Evolutionary conservation across 305 asterid genomes (phyloP).

Genomic region (Salvia sclarea): DNA sequence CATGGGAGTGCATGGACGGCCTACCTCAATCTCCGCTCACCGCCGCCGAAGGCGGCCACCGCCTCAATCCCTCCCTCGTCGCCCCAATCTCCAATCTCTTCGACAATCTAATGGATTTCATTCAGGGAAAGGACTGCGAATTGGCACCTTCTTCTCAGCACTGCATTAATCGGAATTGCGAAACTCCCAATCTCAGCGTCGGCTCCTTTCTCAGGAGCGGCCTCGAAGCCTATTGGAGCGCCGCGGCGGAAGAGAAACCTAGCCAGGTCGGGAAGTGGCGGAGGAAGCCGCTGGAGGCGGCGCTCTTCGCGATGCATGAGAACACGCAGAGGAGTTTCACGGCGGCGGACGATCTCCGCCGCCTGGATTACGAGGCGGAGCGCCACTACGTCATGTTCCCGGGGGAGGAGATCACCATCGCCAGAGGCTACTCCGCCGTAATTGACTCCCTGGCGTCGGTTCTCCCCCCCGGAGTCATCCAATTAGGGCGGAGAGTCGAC

Average conservation of each 20-base stretch:
- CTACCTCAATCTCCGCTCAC: constrained; percentile 45
- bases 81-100: constrained; percentile 57
- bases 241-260: neutral
- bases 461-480: constrained; percentile 59
- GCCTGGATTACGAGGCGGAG: constrained; percentile 61
- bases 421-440: constrained; percentile 65
- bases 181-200: constrained; percentile 40
- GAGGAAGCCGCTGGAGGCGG: constrained; percentile 44
- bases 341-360: constrained; percentile 54
- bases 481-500: constrained; percentile 53
- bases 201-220: constrained; percentile 63
- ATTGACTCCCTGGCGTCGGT: constrained; percentile 59
- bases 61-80: constrained; percentile 46
- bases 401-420: constrained; percentile 79
- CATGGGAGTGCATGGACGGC: constrained; percentile 86
- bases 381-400: constrained; percentile 64
- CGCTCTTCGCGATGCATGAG: constrained; percentile 71
- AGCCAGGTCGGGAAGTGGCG: constrained; percentile 47
- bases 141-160: neutral
- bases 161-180: neutral
- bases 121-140: constrained; percentile 43
- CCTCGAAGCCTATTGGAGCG: constrained; percentile 50
- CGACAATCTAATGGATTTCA: constrained; percentile 56
- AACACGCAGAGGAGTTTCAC: constrained; percentile 66
- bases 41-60: constrained; percentile 64